phyloP scores from a whole-genome alignment of 768 basidiomycete genomes.

The Panaeolus papilionaceus region DNA sequence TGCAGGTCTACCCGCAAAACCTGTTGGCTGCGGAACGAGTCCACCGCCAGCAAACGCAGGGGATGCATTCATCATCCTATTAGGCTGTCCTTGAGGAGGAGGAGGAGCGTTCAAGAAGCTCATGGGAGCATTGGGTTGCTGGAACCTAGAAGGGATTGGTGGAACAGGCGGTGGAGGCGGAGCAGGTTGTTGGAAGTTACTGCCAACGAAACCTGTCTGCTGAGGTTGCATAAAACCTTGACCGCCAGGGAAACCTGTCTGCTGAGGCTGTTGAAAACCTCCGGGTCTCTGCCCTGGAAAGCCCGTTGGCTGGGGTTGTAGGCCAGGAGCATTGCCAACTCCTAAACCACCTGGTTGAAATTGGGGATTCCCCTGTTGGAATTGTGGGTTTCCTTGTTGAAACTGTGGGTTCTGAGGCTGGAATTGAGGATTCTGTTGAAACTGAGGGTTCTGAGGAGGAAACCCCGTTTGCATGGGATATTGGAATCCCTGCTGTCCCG shows the following conservation, averaged over 20 bases:
- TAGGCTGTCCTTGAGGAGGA: constrained; percentile 41
- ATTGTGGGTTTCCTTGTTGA: constrained; percentile 49
- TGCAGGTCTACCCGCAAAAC: constrained; percentile 53
- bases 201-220: constrained; percentile 56
- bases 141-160: constrained; percentile 66
- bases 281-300: constrained; percentile 48
- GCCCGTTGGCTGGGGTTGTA: constrained; percentile 71
- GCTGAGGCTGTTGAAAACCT: constrained; percentile 66
- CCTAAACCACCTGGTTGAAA: constrained; percentile 42
- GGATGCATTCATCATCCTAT: constrained; percentile 62
- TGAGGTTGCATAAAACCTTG: constrained; percentile 56
- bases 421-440: constrained; percentile 53
- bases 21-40: constrained; percentile 60
- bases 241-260: constrained; percentile 54
- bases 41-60: constrained; percentile 52
- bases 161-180: constrained; percentile 69
- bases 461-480: constrained; percentile 80
- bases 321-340: constrained; percentile 43
- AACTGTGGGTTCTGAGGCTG: constrained; percentile 50
- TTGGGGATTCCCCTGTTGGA: constrained; percentile 44
- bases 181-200: constrained; percentile 48
- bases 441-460: constrained; percentile 46
- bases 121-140: constrained; percentile 50
- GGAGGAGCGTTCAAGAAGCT: constrained; percentile 50
- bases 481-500: constrained; percentile 68